Evolutionary conservation across 2,329 filamentous ascomycete species (phyloP).

Genomic region (Beauveria asiatica): DNA sequence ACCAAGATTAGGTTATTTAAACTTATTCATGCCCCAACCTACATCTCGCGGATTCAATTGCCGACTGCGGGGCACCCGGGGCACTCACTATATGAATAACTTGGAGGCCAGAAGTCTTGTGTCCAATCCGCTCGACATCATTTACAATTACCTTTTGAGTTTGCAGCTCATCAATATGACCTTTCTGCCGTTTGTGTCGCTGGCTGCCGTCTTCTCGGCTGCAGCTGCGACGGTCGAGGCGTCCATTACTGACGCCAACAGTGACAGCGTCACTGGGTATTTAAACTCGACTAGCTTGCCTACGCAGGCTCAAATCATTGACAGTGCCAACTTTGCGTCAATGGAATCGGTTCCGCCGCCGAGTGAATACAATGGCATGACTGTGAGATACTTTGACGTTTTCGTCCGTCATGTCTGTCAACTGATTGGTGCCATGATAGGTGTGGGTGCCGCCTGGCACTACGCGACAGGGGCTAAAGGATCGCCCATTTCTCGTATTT

Average conservation of each 20-base stretch:
- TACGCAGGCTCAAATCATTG: neutral
- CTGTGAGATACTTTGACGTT: conserved; percentile 16
- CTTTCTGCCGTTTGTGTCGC: neutral
- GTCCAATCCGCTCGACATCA: neutral
- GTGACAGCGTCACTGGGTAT: neutral
- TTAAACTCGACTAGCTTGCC: neutral
- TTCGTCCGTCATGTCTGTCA: neutral
- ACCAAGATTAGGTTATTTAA: neutral
- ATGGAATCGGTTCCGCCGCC: conserved; percentile 15
- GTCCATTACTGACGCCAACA: neutral
- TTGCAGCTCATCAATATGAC: neutral
- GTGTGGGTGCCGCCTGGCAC: conserved; percentile 32
- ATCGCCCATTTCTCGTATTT: conserved; percentile 37
- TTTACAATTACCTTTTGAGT: too few relatives aligned
- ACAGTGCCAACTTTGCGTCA: neutral
- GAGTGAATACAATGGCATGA: conserved; percentile 1
- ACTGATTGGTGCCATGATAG: conserved; percentile 14
- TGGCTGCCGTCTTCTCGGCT: neutral
- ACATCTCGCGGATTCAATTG: neutral
- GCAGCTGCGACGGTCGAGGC: neutral
- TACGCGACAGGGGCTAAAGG: conserved; percentile 26
- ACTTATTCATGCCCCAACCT: neutral
- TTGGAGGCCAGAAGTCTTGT: too few relatives aligned
- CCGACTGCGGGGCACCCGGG: neutral
- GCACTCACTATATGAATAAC: neutral